phyloP scores from a whole-genome alignment of 495 filamentous ascomycete genomes.

The Annulohypoxylon bovei region DNA sequence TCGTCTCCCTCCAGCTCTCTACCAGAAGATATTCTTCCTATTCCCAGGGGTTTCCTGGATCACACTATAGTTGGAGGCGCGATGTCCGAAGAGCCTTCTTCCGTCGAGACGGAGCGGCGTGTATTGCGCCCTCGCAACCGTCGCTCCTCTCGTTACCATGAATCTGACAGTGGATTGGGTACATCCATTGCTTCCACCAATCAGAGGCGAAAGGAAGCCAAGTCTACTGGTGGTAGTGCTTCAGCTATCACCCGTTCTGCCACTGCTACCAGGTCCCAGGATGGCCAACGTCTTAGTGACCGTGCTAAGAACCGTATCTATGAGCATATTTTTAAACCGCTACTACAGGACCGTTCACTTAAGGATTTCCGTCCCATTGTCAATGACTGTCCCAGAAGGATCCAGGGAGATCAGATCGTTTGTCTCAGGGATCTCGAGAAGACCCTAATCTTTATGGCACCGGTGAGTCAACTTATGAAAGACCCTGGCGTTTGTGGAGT shows the following conservation, averaged over 20 bases:
- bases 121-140: constrained; percentile 62
- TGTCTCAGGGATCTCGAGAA: constrained; percentile 91
- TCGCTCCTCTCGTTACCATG: constrained; percentile 62
- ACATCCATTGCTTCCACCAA: constrained; percentile 61
- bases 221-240: constrained; percentile 24
- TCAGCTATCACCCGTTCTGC: constrained; percentile 60
- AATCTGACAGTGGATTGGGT: constrained; percentile 70
- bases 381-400: constrained; percentile 76
- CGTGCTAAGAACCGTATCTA: constrained; percentile 64
- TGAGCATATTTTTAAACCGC: constrained; percentile 63
- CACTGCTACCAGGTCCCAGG: constrained; percentile 52
- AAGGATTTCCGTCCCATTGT: constrained; percentile 84
- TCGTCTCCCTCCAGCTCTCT: constrained; percentile 45
- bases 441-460: constrained; percentile 84
- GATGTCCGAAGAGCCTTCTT: constrained; percentile 50
- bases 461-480: constrained; percentile 74
- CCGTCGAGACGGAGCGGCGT: constrained; percentile 49
- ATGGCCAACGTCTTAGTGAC: constrained; percentile 55
- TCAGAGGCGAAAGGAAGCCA: constrained; percentile 48
- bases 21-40: constrained; percentile 59
- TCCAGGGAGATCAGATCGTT: constrained; percentile 80
- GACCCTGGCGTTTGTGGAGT: constrained; percentile 64
- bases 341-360: constrained; percentile 61
- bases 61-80: constrained; percentile 54
- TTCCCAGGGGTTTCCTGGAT: constrained; percentile 62